Evolutionary conservation across 2,329 filamentous ascomycete genomes (phyloP), one percentile per base, ranked within the genome.

Genomic region (Fusarium veterinarium): DNA sequence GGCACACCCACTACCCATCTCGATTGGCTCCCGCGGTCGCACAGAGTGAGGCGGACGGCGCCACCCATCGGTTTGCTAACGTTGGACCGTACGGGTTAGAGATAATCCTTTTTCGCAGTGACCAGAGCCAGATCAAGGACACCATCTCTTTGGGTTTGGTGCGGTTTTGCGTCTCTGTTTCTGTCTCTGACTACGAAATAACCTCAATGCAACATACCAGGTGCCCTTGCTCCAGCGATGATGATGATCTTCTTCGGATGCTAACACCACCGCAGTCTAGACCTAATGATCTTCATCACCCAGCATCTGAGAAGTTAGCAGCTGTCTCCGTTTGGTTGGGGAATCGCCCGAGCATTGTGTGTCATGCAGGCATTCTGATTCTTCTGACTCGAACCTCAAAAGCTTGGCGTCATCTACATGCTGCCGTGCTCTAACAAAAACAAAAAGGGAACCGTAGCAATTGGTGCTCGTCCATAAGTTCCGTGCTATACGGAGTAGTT

Each of bases 31-130:
- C 60, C 67, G 67, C 66, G 58, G 72, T 69, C 72, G 58, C 60
- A 69, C 45, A 72, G 72, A 78, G 76, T 78, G 76, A 78, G 76
- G 76, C 76, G 76, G 67, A 72, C 75, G 69, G 60, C 68, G 62
- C 67, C 59, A 69, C 57, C 64, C 45, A 62, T 60, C 31, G 57
- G 46, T 25, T 61, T 65, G 45, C 48, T 58, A 52, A 62, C 35
- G 52, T 59, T 59, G 35, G 41, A 38, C 49, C 14, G 23, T 11
- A 59, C 53, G 42, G 60, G 53, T 35, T 25, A 63, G 60, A 63
- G 41, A 62, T 53, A 64, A 49, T 64, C 65, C 70, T 62, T 46
- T 42, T 30, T 13, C 23, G 20, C 45, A 46, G 44, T 45, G 25
- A 20, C 45, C 30, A 46, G 28, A 31, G 12, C 48, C 55, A 62